Percentiles rank a stretch among this genome's conserved stretches.
Conservation (phyloP, 73 alveolate genomes). For the Effrenium voratum region DNA sequence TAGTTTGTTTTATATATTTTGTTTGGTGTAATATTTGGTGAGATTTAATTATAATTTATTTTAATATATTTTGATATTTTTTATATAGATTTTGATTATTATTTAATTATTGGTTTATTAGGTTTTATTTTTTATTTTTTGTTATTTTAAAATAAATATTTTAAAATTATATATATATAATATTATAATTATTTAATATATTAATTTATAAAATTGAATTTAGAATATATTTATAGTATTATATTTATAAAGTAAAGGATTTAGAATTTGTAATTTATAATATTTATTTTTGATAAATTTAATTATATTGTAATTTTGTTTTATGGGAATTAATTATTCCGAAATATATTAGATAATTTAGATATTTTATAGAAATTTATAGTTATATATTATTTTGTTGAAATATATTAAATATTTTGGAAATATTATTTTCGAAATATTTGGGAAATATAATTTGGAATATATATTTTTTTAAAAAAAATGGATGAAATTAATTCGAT, state of each 20-base stretch:
- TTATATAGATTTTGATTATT: neutral
- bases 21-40: neutral
- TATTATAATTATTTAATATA: neutral
- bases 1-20: too few species aligned
- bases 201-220: neutral
- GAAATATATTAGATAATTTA: too few species aligned
- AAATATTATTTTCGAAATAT: too few species aligned
- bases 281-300: neutral
- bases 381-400: too few species aligned
- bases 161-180: too few species aligned
- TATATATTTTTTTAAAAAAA: neutral
- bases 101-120: neutral
- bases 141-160: neutral
- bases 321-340: too few species aligned
- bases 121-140: neutral
- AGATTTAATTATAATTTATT: too few species aligned
- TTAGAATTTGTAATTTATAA: neutral
- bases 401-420: too few species aligned
- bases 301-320: neutral
- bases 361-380: too few species aligned
- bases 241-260: neutral
- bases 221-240: neutral
- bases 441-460: too few species aligned
- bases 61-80: neutral
- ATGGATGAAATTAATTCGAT: neutral